Percentiles rank a stretch among this genome's conserved stretches.
Conservation (phyloP, 2,329 filamentous ascomycete species). For the Phaeosphaeriaceae sp. region DNA sequence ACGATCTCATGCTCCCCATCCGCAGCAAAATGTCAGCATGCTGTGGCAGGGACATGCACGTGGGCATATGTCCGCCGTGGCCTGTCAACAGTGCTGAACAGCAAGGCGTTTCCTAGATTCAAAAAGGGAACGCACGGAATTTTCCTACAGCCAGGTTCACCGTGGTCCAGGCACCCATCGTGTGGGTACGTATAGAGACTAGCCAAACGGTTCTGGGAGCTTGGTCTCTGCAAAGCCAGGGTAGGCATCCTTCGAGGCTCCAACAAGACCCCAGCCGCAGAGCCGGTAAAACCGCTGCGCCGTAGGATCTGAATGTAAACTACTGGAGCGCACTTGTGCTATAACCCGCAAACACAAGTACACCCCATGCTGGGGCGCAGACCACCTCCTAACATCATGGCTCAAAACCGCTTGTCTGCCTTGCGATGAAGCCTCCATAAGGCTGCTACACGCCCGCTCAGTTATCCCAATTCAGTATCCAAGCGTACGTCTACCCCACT, state of each 20-base stretch:
- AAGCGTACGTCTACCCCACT: slow-evolving; percentile 47
- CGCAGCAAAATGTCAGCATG: slow-evolving; percentile 4
- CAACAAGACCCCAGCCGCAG: slow-evolving; percentile 45
- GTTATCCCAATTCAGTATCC: slow-evolving; percentile 30
- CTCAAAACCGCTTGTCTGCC: slow-evolving; percentile 40
- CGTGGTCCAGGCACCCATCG: slow-evolving; percentile 34
- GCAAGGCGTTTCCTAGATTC: slow-evolving; percentile 6
- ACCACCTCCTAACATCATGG: slow-evolving; percentile 35
- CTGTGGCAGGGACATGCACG: slow-evolving; percentile 11
- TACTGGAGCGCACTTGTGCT: slow-evolving; percentile 40
- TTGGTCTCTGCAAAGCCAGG: slow-evolving; percentile 42
- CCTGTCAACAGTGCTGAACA: neutral
- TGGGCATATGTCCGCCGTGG: slow-evolving; percentile 7
- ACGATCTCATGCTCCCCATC: slow-evolving; percentile 1
- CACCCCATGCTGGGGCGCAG: slow-evolving; percentile 45
- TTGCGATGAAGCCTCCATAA: slow-evolving; percentile 39
- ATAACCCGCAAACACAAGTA: slow-evolving; percentile 42
- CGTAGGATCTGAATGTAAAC: slow-evolving; percentile 27
- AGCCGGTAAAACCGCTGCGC: slow-evolving; percentile 44
- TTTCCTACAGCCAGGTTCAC: slow-evolving; percentile 33
- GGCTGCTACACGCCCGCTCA: slow-evolving; percentile 38
- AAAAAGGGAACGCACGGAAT: slow-evolving; percentile 23
- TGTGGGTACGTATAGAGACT: slow-evolving; percentile 36
- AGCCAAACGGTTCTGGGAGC: slow-evolving; percentile 45
- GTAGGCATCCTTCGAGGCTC: slow-evolving; percentile 47